Base-by-base conservation (phyloP, 2,329 filamentous ascomycete genomes). In the Trichoderma sp. region DNA sequence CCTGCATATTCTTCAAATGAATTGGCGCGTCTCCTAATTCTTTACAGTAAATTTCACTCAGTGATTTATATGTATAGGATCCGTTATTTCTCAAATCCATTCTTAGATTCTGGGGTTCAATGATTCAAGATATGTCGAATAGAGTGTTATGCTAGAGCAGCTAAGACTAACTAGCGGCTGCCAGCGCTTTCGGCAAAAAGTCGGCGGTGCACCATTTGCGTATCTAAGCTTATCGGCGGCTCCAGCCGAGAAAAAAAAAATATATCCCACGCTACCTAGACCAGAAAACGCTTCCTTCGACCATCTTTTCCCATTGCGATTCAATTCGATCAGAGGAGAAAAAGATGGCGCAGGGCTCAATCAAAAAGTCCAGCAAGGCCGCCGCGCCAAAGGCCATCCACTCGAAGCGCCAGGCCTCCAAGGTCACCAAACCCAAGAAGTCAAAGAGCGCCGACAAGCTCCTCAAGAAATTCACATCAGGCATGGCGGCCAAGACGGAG, bases 401-500 rank as follows among this genome's bases (percentile, higher is more conserved):
- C 77, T 81, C 80, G 6, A 82, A 82, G 75, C 77, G 76, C 75
- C 79, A 83, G 70, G 79, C 79, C 14, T 81, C 83, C 70, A 83
- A 84, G 68, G 80, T 85, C 37, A 77, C 77, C 77, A 88, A 88
- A 78, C 80, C 84, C 49, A 82, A 85, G 73, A 83, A 81, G 72
- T 73, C 68, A 58, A 84, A 82, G 77, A 81, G 79, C 73, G 80
- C 84, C 73, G 85, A 87, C 79, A 87, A 85, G 80, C 74, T 83
- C 72, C 83, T 84, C 79, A 83, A 83, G 74, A 87, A 87, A 77
- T 85, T 85, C 76, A 83, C 85, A 14, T 82, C 84, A 4, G 86
- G 86, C 58, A 81, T 89, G 75, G 82, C 81, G 55, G 81, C 80
- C 69, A 82, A 83, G 79, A 89, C 87, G 37, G 87, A 89, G 81